Conservation (phyloP, 345 rosid genomes). For the Barbarea vulgaris region DNA sequence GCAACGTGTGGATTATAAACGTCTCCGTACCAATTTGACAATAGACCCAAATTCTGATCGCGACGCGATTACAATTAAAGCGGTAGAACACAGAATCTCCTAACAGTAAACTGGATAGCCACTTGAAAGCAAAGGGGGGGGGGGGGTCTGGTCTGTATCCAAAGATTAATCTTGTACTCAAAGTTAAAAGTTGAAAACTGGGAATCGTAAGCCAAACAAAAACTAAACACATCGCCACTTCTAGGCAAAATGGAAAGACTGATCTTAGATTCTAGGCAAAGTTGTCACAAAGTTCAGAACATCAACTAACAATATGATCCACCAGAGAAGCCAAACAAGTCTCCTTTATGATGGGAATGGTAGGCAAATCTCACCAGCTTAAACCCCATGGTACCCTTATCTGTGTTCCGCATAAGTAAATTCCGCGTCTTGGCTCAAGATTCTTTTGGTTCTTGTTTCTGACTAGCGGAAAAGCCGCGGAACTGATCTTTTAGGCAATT, state of each 20-base stretch:
- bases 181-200: background rate
- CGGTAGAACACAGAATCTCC: background rate
- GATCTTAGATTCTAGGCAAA: background rate
- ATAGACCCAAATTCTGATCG: background rate
- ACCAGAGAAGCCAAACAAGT: background rate
- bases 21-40: conserved; percentile 23
- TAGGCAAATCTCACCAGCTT: conserved; percentile 5
- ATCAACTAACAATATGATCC: background rate
- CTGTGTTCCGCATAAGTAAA: background rate
- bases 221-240: background rate
- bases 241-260: background rate
- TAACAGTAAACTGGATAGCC: background rate
- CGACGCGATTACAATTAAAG: background rate
- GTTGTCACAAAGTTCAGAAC: background rate
- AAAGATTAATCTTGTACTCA: background rate
- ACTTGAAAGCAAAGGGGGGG: background rate
- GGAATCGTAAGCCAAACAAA: background rate
- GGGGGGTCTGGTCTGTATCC: background rate
- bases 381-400: background rate
- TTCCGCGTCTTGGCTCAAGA: background rate
- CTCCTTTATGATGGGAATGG: background rate
- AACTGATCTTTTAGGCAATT: conserved; percentile 80
- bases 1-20: conserved; percentile 18
- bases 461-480: conserved; percentile 83
- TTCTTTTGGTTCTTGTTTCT: background rate